Base-by-base conservation (phyloP, 73 alveolate species). In the Symbiodinium natans region DNA sequence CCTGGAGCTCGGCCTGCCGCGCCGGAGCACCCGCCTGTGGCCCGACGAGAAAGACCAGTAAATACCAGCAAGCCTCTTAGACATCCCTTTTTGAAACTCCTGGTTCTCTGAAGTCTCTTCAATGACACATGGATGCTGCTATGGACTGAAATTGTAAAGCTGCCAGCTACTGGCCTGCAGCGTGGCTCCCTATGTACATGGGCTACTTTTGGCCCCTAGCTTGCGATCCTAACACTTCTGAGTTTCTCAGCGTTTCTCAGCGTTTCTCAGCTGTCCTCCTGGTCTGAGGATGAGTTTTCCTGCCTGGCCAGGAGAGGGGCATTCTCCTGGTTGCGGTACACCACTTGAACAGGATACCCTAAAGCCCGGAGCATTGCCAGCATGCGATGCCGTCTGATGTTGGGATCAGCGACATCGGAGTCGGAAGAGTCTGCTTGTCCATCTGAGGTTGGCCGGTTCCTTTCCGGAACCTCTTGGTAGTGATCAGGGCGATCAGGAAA, bases 21-120 rank as follows among this genome's bases (percentile, higher is more conserved):
- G 97, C 97, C 39, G 97, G 97, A 13, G 97, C 97, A 17, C 97
- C 97, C 0, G 97, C 95, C 95, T 89, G 75, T 17, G 36, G 5
- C 0, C 27, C 23, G n/a, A 25, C 6, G 31, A 25, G 27, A 0
- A 36, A 63, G 80, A 52, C n/a, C n/a, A n/a, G n/a, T n/a, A n/a
- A n/a, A n/a, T n/a, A n/a, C n/a, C n/a, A n/a, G n/a, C n/a, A n/a
- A n/a, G n/a, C n/a, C n/a, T n/a, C n/a, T n/a, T n/a, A n/a, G n/a
- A n/a, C n/a, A n/a, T n/a, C n/a, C n/a, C n/a, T n/a, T n/a, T n/a
- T n/a, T n/a, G n/a, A n/a, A n/a, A n/a, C n/a, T n/a, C n/a, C n/a
- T n/a, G n/a, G n/a, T n/a, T n/a, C n/a, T n/a, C n/a, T n/a, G n/a
- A n/a, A n/a, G n/a, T n/a, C n/a, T n/a, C n/a, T n/a, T n/a, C n/a